Evolutionary conservation across 1,284 basidiomycete species (phyloP), one percentile per base, ranked within the genome.

Genomic region (Cryptococcus sp.): DNA sequence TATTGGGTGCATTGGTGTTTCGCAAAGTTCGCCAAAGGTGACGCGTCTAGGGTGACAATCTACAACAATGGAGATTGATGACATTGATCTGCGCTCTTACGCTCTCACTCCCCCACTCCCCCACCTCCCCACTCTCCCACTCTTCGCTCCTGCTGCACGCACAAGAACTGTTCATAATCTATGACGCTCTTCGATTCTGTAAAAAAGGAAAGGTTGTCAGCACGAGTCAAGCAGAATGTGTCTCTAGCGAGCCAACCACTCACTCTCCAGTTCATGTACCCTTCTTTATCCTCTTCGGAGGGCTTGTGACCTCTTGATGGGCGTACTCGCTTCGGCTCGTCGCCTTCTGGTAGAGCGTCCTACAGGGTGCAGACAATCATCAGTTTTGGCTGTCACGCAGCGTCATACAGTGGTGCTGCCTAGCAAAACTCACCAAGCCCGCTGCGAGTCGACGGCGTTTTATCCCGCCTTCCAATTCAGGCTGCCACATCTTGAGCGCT

Each of bases 401-500:
- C 19, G 35, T 35, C 20, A 40, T 25, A 25, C n/a, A n/a, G n/a
- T n/a, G n/a, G 25, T 25, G 25, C 25, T 25, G 25, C 25, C 25
- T 25, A 3, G 25, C 25, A 23, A 3, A 16, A 61, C 17, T 41
- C 25, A 55, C 75, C 50, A 77, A 52, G 8, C 73, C 73, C 1
- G 58, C 54, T 8, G 61, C 56, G 15, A 67, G 39, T 11, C 73
- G 59, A 22, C 77, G 66, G 35, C 64, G 63, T 8, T 50, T 57
- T 77, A 95, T 87, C 10, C 93, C 93, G 20, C 85, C 86, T 38
- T 86, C 85, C 60, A 98, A 86, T 72, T 94, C 91, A 43, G 83
- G 81, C 84, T 87, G 88, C 91, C 93, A 96, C 74, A 88, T 90
- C 25, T 83, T 85, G 63, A 98, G 79, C 2, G 85, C 79, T 57